Percentiles rank a stretch among this genome's conserved stretches.
These are phyloP conservation scores for Kurtzmaniella quercitrusa DNA, from an alignment of 1,139 yeast species.

Conservation along the genomic window DNA sequence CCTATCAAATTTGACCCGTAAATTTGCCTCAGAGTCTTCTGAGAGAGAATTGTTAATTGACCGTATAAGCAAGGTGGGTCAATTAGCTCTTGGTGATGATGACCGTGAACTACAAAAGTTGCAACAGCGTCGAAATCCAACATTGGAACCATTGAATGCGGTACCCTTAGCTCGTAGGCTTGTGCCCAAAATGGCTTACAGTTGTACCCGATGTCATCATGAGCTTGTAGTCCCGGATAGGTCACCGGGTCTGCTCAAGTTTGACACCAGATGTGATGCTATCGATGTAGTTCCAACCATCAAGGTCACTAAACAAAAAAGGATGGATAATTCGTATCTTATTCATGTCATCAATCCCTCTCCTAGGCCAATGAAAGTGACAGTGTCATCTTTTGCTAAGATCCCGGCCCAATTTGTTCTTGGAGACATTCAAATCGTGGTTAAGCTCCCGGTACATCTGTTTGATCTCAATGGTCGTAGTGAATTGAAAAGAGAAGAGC, in stretches of 20 bases:
- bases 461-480: not conserved
- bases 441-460: not conserved
- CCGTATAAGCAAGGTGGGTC: conserved; percentile 2
- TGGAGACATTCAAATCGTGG: not conserved
- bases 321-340: conserved; percentile 6
- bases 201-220: conserved; percentile 28
- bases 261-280: conserved; percentile 28
- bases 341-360: conserved; percentile 30
- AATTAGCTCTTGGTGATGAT: not conserved
- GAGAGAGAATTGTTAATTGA: conserved; percentile 2
- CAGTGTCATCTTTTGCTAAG: conserved; percentile 15
- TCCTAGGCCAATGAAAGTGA: conserved; percentile 11
- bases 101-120: not conserved
- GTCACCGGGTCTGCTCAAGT: conserved; percentile 27
- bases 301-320: conserved; percentile 10
- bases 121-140: conserved; percentile 3
- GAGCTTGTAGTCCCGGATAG: conserved; percentile 24
- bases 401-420: conserved; percentile 11
- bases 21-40: conserved; percentile 1
- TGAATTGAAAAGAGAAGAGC: conserved; percentile 5
- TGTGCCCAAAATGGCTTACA: conserved; percentile 19
- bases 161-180: conserved; percentile 26
- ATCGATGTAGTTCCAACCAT: conserved; percentile 30
- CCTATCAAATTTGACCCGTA: conserved; percentile 9
- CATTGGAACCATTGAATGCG: not conserved